Base-by-base conservation (phyloP, 2,329 filamentous ascomycete species). In the Talaromyces funiculosus region DNA sequence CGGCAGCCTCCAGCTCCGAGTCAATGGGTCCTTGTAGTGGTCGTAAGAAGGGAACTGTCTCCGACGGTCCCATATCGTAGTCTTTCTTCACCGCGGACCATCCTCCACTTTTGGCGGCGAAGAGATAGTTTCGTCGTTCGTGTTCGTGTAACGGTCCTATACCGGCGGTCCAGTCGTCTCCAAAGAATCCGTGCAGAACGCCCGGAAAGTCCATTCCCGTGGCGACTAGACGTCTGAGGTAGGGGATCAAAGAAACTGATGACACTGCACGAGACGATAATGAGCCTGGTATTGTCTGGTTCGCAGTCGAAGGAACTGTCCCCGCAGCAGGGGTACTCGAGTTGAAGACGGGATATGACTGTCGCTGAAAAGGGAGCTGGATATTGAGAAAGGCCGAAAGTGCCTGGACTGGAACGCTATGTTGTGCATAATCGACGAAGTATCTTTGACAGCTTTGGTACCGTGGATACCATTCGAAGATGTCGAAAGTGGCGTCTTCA, bases 181-280 rank as follows among this genome's bases (percentile, higher is more conserved):
- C 94, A 68, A 97, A 99, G 78, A 97, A 96, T 10, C 92, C 92
- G 71, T 96, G 90, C 62, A 99, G 79, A n/a, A 97, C 87, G 0
- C 86, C 86, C 0, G 89, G 86, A 42, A 86, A 87, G 73, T 97
- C 94, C 78, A 96, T 94, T 1, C 92, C 93, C 0, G 93, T 97
- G 16, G 90, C 90, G 51, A 97, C 86, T 2, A 97, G 83, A 16
- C 94, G 90, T 35, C 93, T 88, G 64, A 97, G 87, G 73, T 96
- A 99, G 0, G 94, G 93, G 3, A 94, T 84, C 10, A 97, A 80
- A 1, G 90, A 91, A 49, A 92, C 81, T 65, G 72, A 69, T 12
- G 69, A 72, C 9, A 74, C 70, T 3, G 73, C 71, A 16, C 72
- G 66, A 31, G 73, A 68, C 6, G 49, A 20, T 38, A 77, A 68